Base-by-base conservation (phyloP, 768 basidiomycete species). In the Hebeloma cylindrosporum region DNA sequence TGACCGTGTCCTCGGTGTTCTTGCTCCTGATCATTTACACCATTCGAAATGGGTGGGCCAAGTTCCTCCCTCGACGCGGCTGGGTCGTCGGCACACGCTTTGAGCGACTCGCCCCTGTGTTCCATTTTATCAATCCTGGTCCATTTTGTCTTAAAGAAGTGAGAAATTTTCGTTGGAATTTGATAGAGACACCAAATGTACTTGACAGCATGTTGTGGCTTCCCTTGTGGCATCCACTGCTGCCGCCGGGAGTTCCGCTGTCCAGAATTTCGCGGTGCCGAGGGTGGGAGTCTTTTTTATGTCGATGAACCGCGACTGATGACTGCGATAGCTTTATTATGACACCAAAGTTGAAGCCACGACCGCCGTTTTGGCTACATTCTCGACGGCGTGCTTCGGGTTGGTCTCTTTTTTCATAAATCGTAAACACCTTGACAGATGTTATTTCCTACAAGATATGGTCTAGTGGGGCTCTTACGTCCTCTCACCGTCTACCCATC, bases 381-480 rank as follows among this genome's bases (percentile, higher is more conserved):
- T 82, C 60, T 82, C 80, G 2, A 80, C 80, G 0, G 78, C 77
- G 3, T 79, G 78, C 56, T 82, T 83, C 60, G 80, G 79, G 73
- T 80, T 50, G 42, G 70, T 49, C 26, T 20, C 13, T 36, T 26
- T 16, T 11, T 23, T 30, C 5, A 2, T 35, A 14, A 20, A n/a
- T 7, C 5, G 5, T 22, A 11, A 29, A 40, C 20, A n/a, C n/a
- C 17, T 18, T 36, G 20, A 41, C 29, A 16, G 7, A 38, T 16
- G 16, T 20, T 3, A 28, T 23, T 37, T 33, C 26, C 16, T 29
- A 8, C 27, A 32, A 80, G 80, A 13, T 82, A 81, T 50, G 80
- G 80, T 2, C 60, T 84, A 5, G 78, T 79, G 4, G 82, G 82
- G 3, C 52, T 84, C 3, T 62, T 82, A 7, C 74, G 80, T 3